Conservation (phyloP, 148 eudicot genomes). For the Rhododendron griersonianum region DNA sequence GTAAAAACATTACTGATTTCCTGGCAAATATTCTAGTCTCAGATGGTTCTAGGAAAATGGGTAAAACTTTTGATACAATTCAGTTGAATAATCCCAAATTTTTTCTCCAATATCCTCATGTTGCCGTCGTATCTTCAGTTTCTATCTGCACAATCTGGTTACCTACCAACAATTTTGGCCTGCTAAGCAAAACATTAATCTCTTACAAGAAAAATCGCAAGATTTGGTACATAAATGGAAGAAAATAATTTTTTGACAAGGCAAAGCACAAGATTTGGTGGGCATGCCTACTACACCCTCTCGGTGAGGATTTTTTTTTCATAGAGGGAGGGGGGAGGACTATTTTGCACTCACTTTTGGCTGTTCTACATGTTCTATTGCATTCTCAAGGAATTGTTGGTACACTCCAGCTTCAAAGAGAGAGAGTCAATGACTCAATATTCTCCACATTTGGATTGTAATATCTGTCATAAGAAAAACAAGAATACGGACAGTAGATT, state of each 20-base stretch:
- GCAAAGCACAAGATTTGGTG: not conserved
- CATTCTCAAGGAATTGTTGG: constrained; percentile 24
- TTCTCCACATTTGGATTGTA: constrained; percentile 25
- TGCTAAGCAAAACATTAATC: not conserved
- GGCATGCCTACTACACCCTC: not conserved
- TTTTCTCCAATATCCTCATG: not conserved
- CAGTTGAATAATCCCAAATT: not conserved
- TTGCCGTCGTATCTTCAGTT: not conserved
- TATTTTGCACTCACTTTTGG: constrained; percentile 20
- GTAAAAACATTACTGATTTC: not conserved
- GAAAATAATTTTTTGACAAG: not conserved
- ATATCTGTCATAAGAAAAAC: constrained; percentile 8
- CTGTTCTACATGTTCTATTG: constrained; percentile 19
- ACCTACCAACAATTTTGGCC: not conserved
- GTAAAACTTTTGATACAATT: not conserved
- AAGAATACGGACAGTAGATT: not conserved
- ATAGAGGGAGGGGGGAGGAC: not conserved
- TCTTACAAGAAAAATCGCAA: not conserved
- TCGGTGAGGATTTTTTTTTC: not conserved
- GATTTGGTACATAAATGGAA: not conserved
- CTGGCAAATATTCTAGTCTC: not conserved
- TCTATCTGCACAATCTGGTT: not conserved
- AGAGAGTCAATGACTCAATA: constrained; percentile 19
- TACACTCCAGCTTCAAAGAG: constrained; percentile 24
- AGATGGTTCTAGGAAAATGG: not conserved